Conservation (phyloP, 176 grass and related monocot genomes). For the Cocos nucifera region DNA sequence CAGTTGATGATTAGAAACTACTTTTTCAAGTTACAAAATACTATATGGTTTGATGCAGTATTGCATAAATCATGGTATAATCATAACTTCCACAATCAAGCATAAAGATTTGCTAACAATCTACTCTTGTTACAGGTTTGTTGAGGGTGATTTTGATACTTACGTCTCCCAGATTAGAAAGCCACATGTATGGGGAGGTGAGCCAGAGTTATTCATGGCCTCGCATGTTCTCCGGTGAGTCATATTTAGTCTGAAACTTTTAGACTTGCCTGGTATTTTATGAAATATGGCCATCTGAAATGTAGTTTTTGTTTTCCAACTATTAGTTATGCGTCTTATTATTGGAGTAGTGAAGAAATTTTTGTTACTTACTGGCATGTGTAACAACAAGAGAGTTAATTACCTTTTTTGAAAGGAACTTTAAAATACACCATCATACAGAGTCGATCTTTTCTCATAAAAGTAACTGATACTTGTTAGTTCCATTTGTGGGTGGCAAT, state of each 20-base stretch:
- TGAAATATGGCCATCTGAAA: not conserved
- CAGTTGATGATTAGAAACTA: too few species aligned
- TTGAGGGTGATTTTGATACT: constrained; percentile 80
- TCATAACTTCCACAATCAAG: not conserved
- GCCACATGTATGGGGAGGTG: constrained; percentile 76
- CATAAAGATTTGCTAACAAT: constrained; percentile 1
- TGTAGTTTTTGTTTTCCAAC: constrained; percentile 10
- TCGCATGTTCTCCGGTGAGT: constrained; percentile 84
- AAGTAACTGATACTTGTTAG: too few species aligned
- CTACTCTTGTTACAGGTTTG: constrained; percentile 39
- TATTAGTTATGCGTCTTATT: too few species aligned
- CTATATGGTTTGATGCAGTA: not conserved
- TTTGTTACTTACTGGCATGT: too few species aligned
- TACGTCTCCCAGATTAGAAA: constrained; percentile 74
- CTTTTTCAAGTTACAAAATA: constrained; percentile 4
- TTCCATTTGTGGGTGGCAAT: too few species aligned
- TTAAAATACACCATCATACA: too few species aligned
- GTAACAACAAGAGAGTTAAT: too few species aligned
- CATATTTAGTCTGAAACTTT: not conserved
- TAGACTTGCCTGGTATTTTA: not conserved
- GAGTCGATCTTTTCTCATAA: too few species aligned
- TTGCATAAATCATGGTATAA: not conserved
- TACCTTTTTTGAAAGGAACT: too few species aligned
- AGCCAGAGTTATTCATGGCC: constrained; percentile 78
- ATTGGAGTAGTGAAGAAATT: too few species aligned